Conservation (phyloP, 1,139 yeast genomes). For the Geotrichum europaeum region DNA sequence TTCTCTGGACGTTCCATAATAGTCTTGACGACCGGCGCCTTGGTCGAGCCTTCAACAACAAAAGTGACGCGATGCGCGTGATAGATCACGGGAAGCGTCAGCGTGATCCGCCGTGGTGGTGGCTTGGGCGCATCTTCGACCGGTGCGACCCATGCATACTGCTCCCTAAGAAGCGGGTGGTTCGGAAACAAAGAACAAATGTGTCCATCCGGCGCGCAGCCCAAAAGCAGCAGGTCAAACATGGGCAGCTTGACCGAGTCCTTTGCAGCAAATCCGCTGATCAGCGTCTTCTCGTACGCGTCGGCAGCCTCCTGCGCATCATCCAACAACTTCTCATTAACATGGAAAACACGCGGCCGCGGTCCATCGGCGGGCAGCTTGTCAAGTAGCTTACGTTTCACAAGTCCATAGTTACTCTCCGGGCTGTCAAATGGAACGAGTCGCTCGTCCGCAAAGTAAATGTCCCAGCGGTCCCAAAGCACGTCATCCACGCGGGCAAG, state of each 20-base stretch:
- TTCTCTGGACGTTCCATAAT: slow-evolving; percentile 97
- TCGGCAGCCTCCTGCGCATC: slow-evolving; percentile 97
- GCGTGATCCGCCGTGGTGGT: slow-evolving; percentile 79
- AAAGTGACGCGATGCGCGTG: slow-evolving; percentile 90
- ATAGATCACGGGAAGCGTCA: slow-evolving; percentile 90
- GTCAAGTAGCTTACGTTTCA: slow-evolving; percentile 77
- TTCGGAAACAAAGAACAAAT: slow-evolving; percentile 93
- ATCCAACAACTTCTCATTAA: slow-evolving; percentile 66
- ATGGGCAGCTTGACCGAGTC: slow-evolving; percentile 93
- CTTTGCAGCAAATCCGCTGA: slow-evolving; percentile 89
- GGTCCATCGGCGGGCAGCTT: slow-evolving; percentile 44
- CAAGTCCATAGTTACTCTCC: slow-evolving; percentile 86
- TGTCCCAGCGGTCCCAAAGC: slow-evolving; percentile 93
- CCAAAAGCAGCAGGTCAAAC: slow-evolving; percentile 83
- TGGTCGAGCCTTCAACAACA: slow-evolving; percentile 92
- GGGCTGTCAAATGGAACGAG: slow-evolving; percentile 79
- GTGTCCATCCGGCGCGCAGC: slow-evolving; percentile 99
- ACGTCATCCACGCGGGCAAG: slow-evolving; percentile 59
- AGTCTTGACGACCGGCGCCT: slow-evolving; percentile 86
- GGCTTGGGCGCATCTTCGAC: slow-evolving; percentile 90
- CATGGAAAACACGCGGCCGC: slow-evolving; percentile 72
- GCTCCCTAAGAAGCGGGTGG: slow-evolving; percentile 81
- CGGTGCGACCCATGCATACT: slow-evolving; percentile 94
- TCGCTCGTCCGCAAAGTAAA: slow-evolving; percentile 95
- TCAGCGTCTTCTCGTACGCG: slow-evolving; percentile 75